Evolutionary conservation across 2,329 filamentous ascomycete species (phyloP).

Genomic region (Acephala macrosclerotiorum): DNA sequence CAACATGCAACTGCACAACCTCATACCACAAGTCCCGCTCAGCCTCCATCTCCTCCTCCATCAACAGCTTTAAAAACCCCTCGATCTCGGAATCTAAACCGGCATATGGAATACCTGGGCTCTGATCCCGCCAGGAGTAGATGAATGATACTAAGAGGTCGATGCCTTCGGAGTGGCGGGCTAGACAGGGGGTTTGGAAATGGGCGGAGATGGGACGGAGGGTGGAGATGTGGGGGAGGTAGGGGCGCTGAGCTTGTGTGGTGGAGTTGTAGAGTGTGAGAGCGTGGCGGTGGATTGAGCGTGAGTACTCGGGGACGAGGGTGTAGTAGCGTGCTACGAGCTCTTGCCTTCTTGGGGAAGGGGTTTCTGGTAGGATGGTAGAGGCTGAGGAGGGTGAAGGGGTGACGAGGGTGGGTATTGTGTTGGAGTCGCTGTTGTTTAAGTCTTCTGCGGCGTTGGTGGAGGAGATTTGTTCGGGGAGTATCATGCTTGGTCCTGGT

Average conservation of each 20-base stretch:
- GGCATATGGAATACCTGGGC: no score
- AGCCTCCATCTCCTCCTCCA: no score
- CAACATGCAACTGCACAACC: no score
- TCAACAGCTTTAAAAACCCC: no score
- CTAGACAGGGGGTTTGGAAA: neutral
- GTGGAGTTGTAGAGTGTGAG: neutral
- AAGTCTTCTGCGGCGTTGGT: no score
- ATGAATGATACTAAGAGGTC: neutral
- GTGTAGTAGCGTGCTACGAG: neutral
- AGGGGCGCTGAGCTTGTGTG: neutral
- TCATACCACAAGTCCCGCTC: no score
- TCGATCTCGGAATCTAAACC: no score
- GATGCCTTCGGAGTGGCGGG: neutral
- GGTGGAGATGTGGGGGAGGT: neutral
- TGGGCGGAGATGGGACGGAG: neutral
- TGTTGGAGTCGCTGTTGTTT: no score
- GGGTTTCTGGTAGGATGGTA: neutral
- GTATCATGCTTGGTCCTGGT: no score
- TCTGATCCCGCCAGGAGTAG: neutral
- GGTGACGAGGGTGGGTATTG: neutral
- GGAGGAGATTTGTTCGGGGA: no score
- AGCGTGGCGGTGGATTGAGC: neutral
- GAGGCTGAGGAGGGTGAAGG: neutral
- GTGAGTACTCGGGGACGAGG: neutral
- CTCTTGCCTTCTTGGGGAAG: no score